Evolutionary conservation across 768 basidiomycete species (phyloP).

Genomic region (Pisolithus albus): DNA sequence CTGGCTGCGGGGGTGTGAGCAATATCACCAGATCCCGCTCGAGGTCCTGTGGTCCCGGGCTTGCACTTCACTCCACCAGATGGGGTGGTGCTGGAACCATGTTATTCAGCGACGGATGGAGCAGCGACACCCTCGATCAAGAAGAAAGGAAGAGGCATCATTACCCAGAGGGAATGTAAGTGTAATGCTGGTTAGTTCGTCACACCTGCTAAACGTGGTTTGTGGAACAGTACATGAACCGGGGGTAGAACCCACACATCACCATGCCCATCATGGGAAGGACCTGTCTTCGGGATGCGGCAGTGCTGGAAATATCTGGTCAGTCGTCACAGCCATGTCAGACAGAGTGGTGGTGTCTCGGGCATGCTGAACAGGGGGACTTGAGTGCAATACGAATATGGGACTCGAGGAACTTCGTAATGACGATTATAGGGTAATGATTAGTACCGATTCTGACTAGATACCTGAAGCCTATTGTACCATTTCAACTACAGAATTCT

Average conservation of each 20-base stretch:
- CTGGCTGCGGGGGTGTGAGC: slow-evolving; percentile 60
- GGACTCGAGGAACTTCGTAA: no score
- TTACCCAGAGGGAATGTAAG: slow-evolving; percentile 37
- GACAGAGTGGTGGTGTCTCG: slow-evolving; percentile 23
- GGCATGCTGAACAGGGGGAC: slow-evolving; percentile 22
- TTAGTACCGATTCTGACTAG: no score
- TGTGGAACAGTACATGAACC: slow-evolving; percentile 26
- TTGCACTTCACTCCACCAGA: slow-evolving; percentile 42
- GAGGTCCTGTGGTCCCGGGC: slow-evolving; percentile 35
- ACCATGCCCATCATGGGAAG: slow-evolving; percentile 14
- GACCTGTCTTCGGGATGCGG: slow-evolving; percentile 49
- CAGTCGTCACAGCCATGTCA: slow-evolving; percentile 29
- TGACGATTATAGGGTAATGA: no score
- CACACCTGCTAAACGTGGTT: background rate
- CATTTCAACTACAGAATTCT: no score
- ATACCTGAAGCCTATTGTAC: no score
- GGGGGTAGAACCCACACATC: slow-evolving; percentile 27
- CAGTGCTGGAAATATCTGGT: slow-evolving; percentile 54
- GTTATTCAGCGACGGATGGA: slow-evolving; percentile 19
- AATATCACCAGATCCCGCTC: slow-evolving; percentile 53
- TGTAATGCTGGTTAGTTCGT: slow-evolving; percentile 1
- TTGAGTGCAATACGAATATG: background rate
- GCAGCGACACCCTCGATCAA: slow-evolving; percentile 25
- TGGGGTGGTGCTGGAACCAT: slow-evolving; percentile 64
- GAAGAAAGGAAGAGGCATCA: slow-evolving; percentile 27